phyloP scores from a whole-genome alignment of 139 green algal genomes.

The Pleodorina starrii region DNA sequence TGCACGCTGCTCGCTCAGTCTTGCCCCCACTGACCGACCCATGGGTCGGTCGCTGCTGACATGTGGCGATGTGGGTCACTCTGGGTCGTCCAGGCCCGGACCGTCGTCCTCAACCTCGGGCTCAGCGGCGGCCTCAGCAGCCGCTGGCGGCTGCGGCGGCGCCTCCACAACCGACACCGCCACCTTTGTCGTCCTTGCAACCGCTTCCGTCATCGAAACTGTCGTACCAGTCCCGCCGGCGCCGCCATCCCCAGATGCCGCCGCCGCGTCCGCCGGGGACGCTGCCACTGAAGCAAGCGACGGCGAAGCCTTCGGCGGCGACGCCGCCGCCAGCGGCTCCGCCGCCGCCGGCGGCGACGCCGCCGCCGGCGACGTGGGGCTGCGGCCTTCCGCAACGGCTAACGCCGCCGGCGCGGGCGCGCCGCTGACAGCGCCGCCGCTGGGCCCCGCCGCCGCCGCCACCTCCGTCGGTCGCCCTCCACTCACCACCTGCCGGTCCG shows the following conservation, averaged over 20 bases:
- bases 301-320: too few relatives aligned
- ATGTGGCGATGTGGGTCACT: not conserved
- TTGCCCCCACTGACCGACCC: too few relatives aligned
- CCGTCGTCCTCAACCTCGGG: too few relatives aligned
- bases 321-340: not conserved
- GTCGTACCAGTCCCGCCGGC: not conserved
- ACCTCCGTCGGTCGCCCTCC: not conserved
- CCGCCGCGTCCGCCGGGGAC: not conserved
- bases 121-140: too few relatives aligned
- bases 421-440: not conserved
- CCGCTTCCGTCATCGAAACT: not conserved
- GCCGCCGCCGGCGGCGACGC: not conserved
- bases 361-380: too few relatives aligned
- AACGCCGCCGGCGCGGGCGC: too few relatives aligned
- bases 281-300: not conserved
- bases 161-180: too few relatives aligned
- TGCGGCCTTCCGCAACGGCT: too few relatives aligned
- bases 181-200: too few relatives aligned
- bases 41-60: not conserved
- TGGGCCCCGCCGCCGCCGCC: not conserved
- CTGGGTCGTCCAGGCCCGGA: constrained; percentile 30
- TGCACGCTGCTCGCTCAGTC: too few relatives aligned
- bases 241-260: not conserved
- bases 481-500: not conserved
- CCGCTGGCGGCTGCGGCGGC: too few relatives aligned